A percentile compares a stretch with the other conserved stretches of the same genome.
These are phyloP conservation scores for Fraxinus sp. DNA, from an alignment of 305 asterid genomes.

Conservation along the genomic window DNA sequence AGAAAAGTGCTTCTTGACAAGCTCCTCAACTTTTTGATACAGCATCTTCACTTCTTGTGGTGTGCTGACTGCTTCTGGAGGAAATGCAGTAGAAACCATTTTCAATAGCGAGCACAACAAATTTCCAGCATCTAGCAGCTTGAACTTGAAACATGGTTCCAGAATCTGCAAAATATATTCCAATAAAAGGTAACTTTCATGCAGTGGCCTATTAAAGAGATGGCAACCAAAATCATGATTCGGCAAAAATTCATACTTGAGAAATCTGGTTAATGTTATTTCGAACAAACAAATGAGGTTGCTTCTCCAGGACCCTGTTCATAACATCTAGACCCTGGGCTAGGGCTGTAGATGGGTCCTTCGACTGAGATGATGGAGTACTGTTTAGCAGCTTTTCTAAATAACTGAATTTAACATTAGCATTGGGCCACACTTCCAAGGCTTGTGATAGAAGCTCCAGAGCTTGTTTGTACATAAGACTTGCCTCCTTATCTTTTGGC, in stretches of 20 bases:
- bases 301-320: slow-evolving; percentile 98
- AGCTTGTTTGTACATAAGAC: slow-evolving; percentile 97
- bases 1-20: slow-evolving; percentile 94
- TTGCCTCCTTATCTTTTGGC: slow-evolving; percentile 98
- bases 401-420: slow-evolving; percentile 97
- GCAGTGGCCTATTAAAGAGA: slow-evolving; percentile 15
- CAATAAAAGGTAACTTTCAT: slow-evolving; percentile 14
- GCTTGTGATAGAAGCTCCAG: slow-evolving; percentile 95
- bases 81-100: slow-evolving; percentile 94
- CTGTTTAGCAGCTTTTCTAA: slow-evolving; percentile 94
- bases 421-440: slow-evolving; percentile 99
- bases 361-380: slow-evolving; percentile 93
- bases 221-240: slow-evolving; percentile 25
- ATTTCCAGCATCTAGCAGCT: slow-evolving; percentile 98
- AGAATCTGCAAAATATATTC: slow-evolving; percentile 60
- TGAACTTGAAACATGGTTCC: slow-evolving; percentile 98
- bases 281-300: slow-evolving; percentile 92
- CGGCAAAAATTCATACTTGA: slow-evolving; percentile 56
- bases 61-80: slow-evolving; percentile 77
- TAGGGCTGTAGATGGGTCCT: slow-evolving; percentile 96
- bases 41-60: slow-evolving; percentile 84
- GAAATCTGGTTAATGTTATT: slow-evolving; percentile 91
- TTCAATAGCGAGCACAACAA: slow-evolving; percentile 87
- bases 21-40: slow-evolving; percentile 96
- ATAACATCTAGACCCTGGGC: slow-evolving; percentile 99